These are phyloP conservation scores for Aspergillus sp. DNA, from an alignment of 2,329 filamentous ascomycete genomes.

Conservation along the genomic window DNA sequence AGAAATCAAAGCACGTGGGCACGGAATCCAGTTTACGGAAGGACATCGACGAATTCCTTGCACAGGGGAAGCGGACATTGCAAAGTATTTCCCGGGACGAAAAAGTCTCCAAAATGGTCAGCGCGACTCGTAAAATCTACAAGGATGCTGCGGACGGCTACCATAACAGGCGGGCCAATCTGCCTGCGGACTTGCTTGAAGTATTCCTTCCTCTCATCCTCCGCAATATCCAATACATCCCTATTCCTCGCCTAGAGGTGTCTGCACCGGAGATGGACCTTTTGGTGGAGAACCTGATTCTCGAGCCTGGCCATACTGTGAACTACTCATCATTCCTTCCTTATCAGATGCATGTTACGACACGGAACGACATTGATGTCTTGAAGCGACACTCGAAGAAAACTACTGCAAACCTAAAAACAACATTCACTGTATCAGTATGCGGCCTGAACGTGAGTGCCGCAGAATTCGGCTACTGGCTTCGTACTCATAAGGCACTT, in stretches of 20 bases:
- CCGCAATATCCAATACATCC: constrained; percentile 77
- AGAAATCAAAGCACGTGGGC: constrained; percentile 58
- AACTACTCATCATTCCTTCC: constrained; percentile 88
- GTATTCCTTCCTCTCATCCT: constrained; percentile 78
- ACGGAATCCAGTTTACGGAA: constrained; percentile 67
- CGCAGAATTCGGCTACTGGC: constrained; percentile 86
- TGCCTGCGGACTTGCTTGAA: constrained; percentile 73
- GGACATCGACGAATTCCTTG: constrained; percentile 71
- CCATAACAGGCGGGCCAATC: constrained; percentile 64
- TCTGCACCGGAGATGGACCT: constrained; percentile 81
- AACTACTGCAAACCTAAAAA: constrained; percentile 67
- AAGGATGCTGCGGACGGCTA: constrained; percentile 67
- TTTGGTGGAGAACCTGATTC: constrained; percentile 82
- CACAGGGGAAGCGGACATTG: constrained; percentile 67
- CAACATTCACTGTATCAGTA: constrained; percentile 73
- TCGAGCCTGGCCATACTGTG: constrained; percentile 82
- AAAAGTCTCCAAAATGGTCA: constrained; percentile 68
- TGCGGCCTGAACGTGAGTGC: constrained; percentile 81
- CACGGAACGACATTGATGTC: constrained; percentile 82
- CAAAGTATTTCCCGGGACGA: constrained; percentile 69
- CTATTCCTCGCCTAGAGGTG: constrained; percentile 86
- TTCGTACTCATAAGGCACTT: constrained; percentile 70
- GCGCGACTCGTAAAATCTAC: constrained; percentile 67
- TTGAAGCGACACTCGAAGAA: constrained; percentile 69
- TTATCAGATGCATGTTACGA: constrained; percentile 76